phyloP scores from a whole-genome alignment of 805 yeast species.

The Candida lessepsii region DNA sequence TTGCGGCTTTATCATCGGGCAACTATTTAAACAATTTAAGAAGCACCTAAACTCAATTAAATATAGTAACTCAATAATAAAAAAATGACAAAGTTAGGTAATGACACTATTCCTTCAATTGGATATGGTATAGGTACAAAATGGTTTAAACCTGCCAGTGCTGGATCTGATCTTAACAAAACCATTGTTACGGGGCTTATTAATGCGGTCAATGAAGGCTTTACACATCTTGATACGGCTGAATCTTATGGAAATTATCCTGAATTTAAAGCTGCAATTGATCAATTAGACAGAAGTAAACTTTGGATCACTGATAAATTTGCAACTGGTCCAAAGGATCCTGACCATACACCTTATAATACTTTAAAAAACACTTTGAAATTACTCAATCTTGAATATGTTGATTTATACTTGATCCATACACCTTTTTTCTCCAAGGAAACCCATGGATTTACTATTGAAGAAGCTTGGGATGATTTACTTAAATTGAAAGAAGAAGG shows the following conservation, averaged over 20 bases:
- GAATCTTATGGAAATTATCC: constrained; percentile 57
- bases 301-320: constrained; percentile 61
- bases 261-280: constrained; percentile 54
- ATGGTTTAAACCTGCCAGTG: constrained; percentile 34
- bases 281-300: constrained; percentile 35
- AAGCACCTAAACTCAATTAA: too few species aligned
- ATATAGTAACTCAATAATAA: too few species aligned
- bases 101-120: constrained; percentile 36
- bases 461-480: constrained; percentile 58
- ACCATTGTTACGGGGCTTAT: constrained; percentile 15
- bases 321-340: constrained; percentile 15
- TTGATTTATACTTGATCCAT: constrained; percentile 63
- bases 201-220: constrained; percentile 34
- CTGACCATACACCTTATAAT: constrained; percentile 15
- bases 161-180: not conserved
- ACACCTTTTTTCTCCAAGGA: constrained; percentile 47
- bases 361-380: constrained; percentile 31
- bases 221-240: constrained; percentile 63
- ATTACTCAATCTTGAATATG: constrained; percentile 48
- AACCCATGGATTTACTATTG: constrained; percentile 28
- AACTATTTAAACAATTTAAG: too few species aligned
- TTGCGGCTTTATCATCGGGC: too few species aligned
- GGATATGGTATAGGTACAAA: constrained; percentile 58
- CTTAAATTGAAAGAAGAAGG: constrained; percentile 55
- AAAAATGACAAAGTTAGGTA: not conserved